Evolutionary conservation across 2,329 filamentous ascomycete species (phyloP).

Genomic region (Coniochaeta sp.): DNA sequence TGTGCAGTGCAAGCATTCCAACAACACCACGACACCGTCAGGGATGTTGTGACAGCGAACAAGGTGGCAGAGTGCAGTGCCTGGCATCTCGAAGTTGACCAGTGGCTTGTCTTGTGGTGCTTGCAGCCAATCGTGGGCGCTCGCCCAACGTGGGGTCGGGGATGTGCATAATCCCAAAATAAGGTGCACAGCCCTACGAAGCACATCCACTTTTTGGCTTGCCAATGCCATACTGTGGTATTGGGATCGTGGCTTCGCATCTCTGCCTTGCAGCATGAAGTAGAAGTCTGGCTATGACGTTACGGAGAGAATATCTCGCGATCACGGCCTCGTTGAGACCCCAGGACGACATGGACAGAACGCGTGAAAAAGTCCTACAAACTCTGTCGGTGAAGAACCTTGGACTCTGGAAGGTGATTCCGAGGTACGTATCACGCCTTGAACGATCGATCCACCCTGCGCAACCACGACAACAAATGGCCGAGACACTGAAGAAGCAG

Average conservation of each 20-base stretch:
- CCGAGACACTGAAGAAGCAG: background rate
- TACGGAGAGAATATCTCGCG: background rate
- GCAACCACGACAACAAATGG: background rate
- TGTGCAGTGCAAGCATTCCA: background rate
- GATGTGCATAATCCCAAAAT: background rate
- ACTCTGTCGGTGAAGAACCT: background rate
- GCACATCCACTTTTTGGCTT: background rate
- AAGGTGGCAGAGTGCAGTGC: background rate
- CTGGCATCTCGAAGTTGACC: background rate
- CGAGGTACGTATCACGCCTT: background rate
- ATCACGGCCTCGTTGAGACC: background rate
- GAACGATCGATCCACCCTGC: background rate
- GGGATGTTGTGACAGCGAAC: background rate
- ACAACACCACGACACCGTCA: background rate
- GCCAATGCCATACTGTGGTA: background rate
- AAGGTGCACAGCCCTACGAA: conserved; percentile 3
- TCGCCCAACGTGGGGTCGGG: background rate
- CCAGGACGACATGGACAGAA: too few species aligned
- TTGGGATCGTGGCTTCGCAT: conserved; percentile 1
- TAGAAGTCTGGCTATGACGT: background rate
- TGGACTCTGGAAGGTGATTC: background rate
- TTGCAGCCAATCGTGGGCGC: background rate
- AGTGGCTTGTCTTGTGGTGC: background rate
- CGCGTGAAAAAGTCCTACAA: too few species aligned
- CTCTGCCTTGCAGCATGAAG: background rate